A percentile compares a stretch with the other conserved stretches of the same genome.
phyloP scores from a whole-genome alignment of 2,329 filamentous ascomycete species.

The Alternaria longipes region DNA sequence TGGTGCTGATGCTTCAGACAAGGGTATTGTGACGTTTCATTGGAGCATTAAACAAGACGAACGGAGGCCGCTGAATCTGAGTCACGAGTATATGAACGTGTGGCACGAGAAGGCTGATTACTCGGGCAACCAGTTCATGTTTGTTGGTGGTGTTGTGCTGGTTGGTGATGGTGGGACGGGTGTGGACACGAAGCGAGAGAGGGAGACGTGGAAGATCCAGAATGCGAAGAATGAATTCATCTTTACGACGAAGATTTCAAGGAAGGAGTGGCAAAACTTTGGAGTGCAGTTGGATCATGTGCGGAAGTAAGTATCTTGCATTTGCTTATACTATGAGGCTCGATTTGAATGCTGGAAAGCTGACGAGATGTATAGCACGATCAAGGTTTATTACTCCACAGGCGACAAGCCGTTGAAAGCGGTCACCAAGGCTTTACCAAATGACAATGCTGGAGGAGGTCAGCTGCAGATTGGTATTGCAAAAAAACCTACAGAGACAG shows the following conservation, averaged over 20 bases:
- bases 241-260: too few species aligned
- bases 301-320: slow-evolving; percentile 26
- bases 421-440: slow-evolving; percentile 26
- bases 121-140: slow-evolving; percentile 37
- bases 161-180: slow-evolving; percentile 32
- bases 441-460: slow-evolving; percentile 36
- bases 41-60: slow-evolving; percentile 36
- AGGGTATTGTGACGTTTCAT: slow-evolving; percentile 35
- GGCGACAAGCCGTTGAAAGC: neutral
- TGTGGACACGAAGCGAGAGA: slow-evolving; percentile 13
- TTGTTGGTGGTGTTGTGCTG: slow-evolving; percentile 33
- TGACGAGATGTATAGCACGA: too few species aligned
- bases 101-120: slow-evolving; percentile 37
- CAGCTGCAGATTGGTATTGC: slow-evolving; percentile 41
- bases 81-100: slow-evolving; percentile 44
- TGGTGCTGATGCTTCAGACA: slow-evolving; percentile 32
- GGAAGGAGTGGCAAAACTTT: slow-evolving; percentile 39
- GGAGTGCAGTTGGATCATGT: slow-evolving; percentile 34
- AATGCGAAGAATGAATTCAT: too few species aligned
- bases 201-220: too few species aligned
- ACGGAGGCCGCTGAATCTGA: slow-evolving; percentile 29
- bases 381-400: too few species aligned
- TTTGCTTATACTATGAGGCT: neutral
- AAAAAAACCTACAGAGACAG: slow-evolving; percentile 42
- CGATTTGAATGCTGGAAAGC: too few species aligned